Evolutionary conservation across 257 asterid genomes (phyloP).

Genomic region (Verbena officinalis): DNA sequence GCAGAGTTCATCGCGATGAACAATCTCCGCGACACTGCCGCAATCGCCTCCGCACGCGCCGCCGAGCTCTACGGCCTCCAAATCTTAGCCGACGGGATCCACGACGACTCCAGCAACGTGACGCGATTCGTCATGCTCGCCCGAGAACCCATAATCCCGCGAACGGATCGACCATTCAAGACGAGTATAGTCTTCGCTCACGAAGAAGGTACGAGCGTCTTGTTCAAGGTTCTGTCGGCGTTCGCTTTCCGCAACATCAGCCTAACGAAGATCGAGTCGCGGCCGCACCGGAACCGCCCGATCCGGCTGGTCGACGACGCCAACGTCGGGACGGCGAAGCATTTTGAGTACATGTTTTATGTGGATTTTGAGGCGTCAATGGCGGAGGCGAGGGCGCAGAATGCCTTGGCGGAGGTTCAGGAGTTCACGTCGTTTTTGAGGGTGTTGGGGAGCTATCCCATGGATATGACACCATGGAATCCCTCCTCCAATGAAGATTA

Average conservation of each 20-base stretch:
- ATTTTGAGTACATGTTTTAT: constrained; percentile 82
- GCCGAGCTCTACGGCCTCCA: constrained; percentile 78
- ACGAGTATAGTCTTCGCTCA: constrained; percentile 91
- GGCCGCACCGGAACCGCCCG: constrained; percentile 75
- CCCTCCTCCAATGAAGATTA: constrained; percentile 43
- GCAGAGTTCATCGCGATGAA: constrained; percentile 76
- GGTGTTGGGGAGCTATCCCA: constrained; percentile 90
- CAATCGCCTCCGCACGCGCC: constrained; percentile 87
- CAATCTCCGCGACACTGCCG: constrained; percentile 74
- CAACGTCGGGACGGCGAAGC: constrained; percentile 68
- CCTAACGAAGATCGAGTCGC: constrained; percentile 82
- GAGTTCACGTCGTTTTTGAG: constrained; percentile 89
- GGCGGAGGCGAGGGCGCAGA: constrained; percentile 92
- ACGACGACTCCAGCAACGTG: constrained; percentile 81
- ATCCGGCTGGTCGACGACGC: constrained; percentile 64
- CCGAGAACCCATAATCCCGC: constrained; percentile 80
- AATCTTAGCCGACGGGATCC: constrained; percentile 70
- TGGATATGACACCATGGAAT: constrained; percentile 91
- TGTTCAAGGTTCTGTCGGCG: constrained; percentile 84
- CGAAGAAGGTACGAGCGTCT: constrained; percentile 73
- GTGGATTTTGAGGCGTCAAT: constrained; percentile 89
- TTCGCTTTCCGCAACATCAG: constrained; percentile 81
- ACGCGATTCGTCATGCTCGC: constrained; percentile 93
- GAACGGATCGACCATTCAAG: constrained; percentile 89
- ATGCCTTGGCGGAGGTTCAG: constrained; percentile 88